Evolutionary conservation across 2,329 filamentous ascomycete genomes (phyloP).

Genomic region (Iodosphaeria phyllophila): DNA sequence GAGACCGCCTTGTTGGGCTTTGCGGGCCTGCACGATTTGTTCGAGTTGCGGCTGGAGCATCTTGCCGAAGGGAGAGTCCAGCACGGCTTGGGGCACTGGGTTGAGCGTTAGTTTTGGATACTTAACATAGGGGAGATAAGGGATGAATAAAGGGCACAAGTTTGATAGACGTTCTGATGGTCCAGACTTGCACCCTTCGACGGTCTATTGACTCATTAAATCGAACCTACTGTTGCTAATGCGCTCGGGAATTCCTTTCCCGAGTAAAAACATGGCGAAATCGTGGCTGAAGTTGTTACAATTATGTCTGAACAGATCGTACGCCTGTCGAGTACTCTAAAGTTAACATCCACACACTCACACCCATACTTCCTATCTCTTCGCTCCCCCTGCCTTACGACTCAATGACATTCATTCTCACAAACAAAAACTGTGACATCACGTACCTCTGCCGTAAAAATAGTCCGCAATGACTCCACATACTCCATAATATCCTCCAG

Average conservation of each 20-base stretch:
- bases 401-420: no score
- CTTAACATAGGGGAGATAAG: no score
- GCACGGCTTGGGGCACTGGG: constrained; percentile 71
- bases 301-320: constrained; percentile 80
- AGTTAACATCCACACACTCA: no score
- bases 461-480: constrained; percentile 60
- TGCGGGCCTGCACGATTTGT: constrained; percentile 29
- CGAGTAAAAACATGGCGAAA: constrained; percentile 73
- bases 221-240: constrained; percentile 71
- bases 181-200: no score
- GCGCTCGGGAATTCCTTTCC: constrained; percentile 71
- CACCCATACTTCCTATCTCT: no score
- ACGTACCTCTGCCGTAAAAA: constrained; percentile 61
- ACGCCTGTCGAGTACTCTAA: constrained; percentile 47
- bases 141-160: no score
- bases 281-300: constrained; percentile 98
- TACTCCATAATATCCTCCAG: constrained; percentile 75
- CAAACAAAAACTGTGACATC: no score
- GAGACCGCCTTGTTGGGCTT: constrained; percentile 28
- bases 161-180: no score
- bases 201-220: no score
- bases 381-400: no score
- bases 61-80: constrained; percentile 72
- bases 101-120: no score
- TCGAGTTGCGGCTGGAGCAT: constrained; percentile 62